phyloP scores from a whole-genome alignment of 805 yeast species.

The Candida bentonensis region DNA sequence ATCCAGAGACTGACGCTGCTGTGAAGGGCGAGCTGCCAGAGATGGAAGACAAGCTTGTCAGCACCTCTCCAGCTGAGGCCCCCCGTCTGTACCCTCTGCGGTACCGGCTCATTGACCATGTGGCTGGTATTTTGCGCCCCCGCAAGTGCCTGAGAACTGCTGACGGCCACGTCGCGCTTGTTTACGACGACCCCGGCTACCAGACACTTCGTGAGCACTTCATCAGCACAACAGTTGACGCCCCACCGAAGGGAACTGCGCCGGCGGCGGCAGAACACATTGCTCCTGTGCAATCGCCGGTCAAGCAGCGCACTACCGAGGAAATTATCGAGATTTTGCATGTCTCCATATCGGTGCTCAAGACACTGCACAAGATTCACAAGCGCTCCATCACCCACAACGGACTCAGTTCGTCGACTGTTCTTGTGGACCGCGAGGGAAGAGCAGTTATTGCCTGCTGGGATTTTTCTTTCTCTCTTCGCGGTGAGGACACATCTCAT shows the following conservation, averaged over 20 bases:
- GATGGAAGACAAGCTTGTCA: background rate
- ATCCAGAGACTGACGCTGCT: slow-evolving; percentile 1
- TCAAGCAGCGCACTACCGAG: slow-evolving; percentile 4
- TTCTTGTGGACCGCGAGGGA: slow-evolving; percentile 24
- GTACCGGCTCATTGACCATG: slow-evolving; percentile 4
- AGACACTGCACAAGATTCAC: slow-evolving; percentile 23
- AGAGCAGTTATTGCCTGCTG: slow-evolving; percentile 31
- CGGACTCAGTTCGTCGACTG: slow-evolving; percentile 28
- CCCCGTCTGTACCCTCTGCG: background rate
- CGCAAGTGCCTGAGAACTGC: slow-evolving; percentile 8
- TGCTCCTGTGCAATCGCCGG: background rate
- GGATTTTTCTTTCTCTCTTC: slow-evolving; percentile 32
- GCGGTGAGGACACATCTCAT: slow-evolving; percentile 28
- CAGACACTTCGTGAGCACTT: slow-evolving; percentile 12
- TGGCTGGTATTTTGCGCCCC: slow-evolving; percentile 12
- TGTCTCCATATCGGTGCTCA: slow-evolving; percentile 14
- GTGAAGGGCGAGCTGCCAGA: background rate
- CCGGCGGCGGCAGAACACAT: background rate
- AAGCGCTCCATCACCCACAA: slow-evolving; percentile 32
- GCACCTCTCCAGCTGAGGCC: slow-evolving; percentile 1
- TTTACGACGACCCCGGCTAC: slow-evolving; percentile 9
- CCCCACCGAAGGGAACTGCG: background rate
- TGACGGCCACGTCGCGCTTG: slow-evolving; percentile 10
- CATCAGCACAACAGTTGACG: background rate
- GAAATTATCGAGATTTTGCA: slow-evolving; percentile 16